Evolutionary conservation across 2,329 filamentous ascomycete genomes (phyloP), one percentile per base, ranked within the genome.

Genomic region (Emydomyces testavorans): DNA sequence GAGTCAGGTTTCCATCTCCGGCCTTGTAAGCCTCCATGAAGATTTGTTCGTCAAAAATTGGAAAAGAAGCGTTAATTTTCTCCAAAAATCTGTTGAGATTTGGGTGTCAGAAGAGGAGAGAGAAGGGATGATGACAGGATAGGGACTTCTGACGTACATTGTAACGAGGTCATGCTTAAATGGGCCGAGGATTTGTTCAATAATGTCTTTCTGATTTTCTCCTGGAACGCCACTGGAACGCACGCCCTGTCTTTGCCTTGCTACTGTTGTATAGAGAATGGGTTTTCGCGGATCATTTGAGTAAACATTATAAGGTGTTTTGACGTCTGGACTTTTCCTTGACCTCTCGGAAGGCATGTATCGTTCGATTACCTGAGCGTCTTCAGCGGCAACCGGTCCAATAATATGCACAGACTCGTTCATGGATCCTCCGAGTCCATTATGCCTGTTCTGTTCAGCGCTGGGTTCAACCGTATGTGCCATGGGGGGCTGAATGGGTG

Each of bases 281-380:
- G 69, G 66, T 50, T 69, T 67, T 37, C 68, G 63, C 4, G 66
- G 63, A 51, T 69, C 69, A 45, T 68, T 73, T 1, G 70, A 71
- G 26, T 75, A 68, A 6, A 73, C 71, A 39, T 72, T 72, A 50
- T 76, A 76, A 13, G 67, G 69, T 24, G 66, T 68, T 10, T 62
- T 65, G 4, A 61, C 60, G 49, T 68, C 64, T 34, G 62, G 60
- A 2, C 65, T 63, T 43, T 61, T 59, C 53, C 56, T 67, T 13
- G 62, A 64, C 46, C 60, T 54, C 50, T 68, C 63, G 21, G 65
- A 62, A 15, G 71, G 71, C 50, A 80, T 70, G 49, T 78, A 78
- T 44, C 76, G 72, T n/a, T 77, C 73, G 38, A 80, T 66, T 8
- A 80, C 70, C 46, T 80, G 76, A 1, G 74, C 77, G 62, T 81